Evolutionary conservation across 768 basidiomycete species (phyloP).

Genomic region (Xerocomus brunneocitrinus): DNA sequence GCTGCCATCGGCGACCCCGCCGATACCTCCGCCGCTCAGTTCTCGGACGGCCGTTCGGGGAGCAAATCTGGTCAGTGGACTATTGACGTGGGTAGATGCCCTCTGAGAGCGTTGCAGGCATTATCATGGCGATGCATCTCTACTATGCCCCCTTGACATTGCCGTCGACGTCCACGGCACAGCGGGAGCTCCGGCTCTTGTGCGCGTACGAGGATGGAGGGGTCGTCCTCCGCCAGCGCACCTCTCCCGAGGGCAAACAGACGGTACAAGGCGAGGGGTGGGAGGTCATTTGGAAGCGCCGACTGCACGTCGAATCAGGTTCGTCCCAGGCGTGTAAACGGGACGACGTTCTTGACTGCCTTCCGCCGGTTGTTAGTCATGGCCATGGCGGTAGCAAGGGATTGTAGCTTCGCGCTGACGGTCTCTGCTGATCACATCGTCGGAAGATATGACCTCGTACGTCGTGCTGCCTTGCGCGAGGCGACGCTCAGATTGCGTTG

Average conservation of each 20-base stretch:
- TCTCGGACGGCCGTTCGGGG: conserved; percentile 45
- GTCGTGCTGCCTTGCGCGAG: conserved; percentile 7
- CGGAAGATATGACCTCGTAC: conserved; percentile 57
- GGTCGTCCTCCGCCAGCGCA: conserved; percentile 64
- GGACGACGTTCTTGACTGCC: not conserved
- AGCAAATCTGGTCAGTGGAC: conserved; percentile 50
- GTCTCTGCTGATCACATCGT: conserved; percentile 84
- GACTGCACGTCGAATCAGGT: conserved; percentile 73
- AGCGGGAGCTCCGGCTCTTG: conserved; percentile 53
- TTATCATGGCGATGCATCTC: conserved; percentile 86
- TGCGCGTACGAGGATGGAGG: conserved; percentile 84
- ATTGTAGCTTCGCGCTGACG: conserved; percentile 59
- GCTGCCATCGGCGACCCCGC: conserved; percentile 73
- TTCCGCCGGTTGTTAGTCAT: conserved; percentile 51
- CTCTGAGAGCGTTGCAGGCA: conserved; percentile 44
- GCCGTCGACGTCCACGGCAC: conserved; percentile 30
- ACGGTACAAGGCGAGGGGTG: conserved; percentile 69
- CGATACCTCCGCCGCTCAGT: conserved; percentile 21
- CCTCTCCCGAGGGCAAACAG: conserved; percentile 31
- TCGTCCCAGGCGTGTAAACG: conserved; percentile 15
- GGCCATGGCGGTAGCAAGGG: conserved; percentile 71
- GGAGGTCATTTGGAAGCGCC: conserved; percentile 63
- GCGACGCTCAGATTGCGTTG: not conserved
- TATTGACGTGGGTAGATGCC: not conserved
- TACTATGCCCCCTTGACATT: conserved; percentile 34